A percentile compares a stretch with the other conserved stretches of the same genome.
phyloP scores from a whole-genome alignment of 495 filamentous ascomycete genomes.

The Aspergillus campestris region DNA sequence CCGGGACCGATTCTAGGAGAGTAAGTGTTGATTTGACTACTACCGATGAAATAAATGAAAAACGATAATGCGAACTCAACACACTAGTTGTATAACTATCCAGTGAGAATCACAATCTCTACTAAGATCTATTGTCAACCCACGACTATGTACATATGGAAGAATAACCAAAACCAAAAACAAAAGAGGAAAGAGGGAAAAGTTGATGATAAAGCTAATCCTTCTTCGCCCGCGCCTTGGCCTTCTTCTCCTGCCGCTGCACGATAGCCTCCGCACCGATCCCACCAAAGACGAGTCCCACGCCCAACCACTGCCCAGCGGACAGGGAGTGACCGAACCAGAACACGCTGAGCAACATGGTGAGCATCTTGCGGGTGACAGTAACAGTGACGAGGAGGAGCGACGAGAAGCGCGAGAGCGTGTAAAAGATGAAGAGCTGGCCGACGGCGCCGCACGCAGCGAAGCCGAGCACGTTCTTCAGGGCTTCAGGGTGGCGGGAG shows the following conservation, averaged over 20 bases:
- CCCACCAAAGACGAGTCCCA: conserved; percentile 87
- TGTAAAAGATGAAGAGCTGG: conserved; percentile 97
- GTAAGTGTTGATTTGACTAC: no score
- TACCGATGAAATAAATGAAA: no score
- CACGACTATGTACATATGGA: not conserved
- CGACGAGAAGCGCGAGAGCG: conserved; percentile 81
- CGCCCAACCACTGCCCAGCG: conserved; percentile 84
- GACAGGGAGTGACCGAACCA: conserved; percentile 86
- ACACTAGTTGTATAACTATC: not conserved
- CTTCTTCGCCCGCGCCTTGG: conserved; percentile 65
- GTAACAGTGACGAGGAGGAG: conserved; percentile 92
- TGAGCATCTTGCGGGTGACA: conserved; percentile 97
- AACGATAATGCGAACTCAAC: not conserved
- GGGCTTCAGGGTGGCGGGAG: conserved; percentile 62
- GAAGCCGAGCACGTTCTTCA: conserved; percentile 81
- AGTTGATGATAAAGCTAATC: conserved; percentile 3
- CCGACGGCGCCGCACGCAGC: conserved; percentile 88
- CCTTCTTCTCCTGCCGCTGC: conserved; percentile 71
- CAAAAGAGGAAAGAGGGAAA: not conserved
- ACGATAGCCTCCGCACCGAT: conserved; percentile 86
- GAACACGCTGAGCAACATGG: conserved; percentile 92
- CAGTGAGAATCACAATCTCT: no score
- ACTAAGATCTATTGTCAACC: no score
- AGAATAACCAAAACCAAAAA: not conserved
- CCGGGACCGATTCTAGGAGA: no score